phyloP scores from a whole-genome alignment of 1,284 basidiomycete species.

The Mycosarcoma maydis region DNA sequence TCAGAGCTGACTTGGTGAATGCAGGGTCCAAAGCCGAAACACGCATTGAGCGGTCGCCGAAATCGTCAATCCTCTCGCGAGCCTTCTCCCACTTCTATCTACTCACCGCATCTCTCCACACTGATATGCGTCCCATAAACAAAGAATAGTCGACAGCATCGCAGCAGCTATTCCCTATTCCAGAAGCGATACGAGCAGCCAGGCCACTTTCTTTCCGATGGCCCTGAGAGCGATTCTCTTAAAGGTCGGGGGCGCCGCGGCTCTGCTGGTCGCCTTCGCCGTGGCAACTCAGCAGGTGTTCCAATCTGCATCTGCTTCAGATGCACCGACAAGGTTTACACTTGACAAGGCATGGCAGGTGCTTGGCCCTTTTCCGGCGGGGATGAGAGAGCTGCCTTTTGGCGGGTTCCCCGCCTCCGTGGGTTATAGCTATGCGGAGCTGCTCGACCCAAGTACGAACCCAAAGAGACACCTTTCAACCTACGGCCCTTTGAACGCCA shows the following conservation, averaged over 20 bases:
- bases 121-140: no score
- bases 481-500: constrained; percentile 27
- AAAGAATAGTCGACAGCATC: no score
- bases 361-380: constrained; percentile 26
- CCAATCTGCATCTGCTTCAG: background rate
- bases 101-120: no score
- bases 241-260: constrained; percentile 43
- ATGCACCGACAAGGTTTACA: background rate
- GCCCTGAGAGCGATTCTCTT: constrained; percentile 8
- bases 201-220: background rate
- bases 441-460: background rate
- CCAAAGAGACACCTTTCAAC: constrained; percentile 2
- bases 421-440: constrained; percentile 3
- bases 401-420: constrained; percentile 29
- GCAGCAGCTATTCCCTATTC: no score
- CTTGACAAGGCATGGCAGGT: constrained; percentile 27
- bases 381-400: constrained; percentile 38
- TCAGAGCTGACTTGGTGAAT: background rate
- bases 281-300: constrained; percentile 28
- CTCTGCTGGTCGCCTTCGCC: constrained; percentile 12
- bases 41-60: background rate
- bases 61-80: background rate
- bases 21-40: constrained; percentile 18
- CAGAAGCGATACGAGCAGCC: background rate
- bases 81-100: no score